phyloP scores from a whole-genome alignment of 23 red algal species.

The Gracilaria gracilis region DNA sequence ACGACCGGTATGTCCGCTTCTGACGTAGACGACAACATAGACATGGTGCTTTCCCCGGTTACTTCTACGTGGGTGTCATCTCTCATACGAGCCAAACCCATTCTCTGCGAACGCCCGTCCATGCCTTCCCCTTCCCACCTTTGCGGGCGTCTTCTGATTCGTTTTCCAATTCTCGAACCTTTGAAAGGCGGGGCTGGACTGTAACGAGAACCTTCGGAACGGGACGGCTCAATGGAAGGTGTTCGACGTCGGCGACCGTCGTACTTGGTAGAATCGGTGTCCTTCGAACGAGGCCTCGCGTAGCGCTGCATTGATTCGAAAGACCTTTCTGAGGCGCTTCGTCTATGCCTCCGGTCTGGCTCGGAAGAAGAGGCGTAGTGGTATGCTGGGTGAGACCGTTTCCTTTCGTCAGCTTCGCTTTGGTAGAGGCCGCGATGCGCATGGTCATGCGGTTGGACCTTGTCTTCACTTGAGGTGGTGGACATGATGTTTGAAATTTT shows the following conservation, averaged over 20 bases:
- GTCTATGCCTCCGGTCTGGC: conserved; percentile 3
- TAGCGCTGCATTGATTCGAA: conserved; percentile 30
- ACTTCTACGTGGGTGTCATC: neutral
- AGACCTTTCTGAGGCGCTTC: conserved; percentile 14
- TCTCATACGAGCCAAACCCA: conserved; percentile 15
- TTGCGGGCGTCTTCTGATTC: conserved; percentile 63
- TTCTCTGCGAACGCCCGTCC: conserved; percentile 7
- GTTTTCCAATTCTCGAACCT: conserved; percentile 50
- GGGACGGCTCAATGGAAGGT: conserved; percentile 24
- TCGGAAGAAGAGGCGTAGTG: conserved; percentile 18
- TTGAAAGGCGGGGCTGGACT: conserved; percentile 8
- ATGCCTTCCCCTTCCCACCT: conserved; percentile 58
- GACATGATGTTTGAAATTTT: conserved; percentile 44
- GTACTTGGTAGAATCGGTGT: conserved; percentile 5
- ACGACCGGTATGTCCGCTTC: conserved; percentile 25
- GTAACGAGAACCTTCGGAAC: conserved; percentile 18
- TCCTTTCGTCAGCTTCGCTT: neutral
- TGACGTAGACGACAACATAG: conserved; percentile 38
- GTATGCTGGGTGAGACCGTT: conserved; percentile 2
- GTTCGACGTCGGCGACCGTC: conserved; percentile 2
- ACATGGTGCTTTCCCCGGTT: conserved; percentile 48
- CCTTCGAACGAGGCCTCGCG: neutral
- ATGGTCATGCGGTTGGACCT: conserved; percentile 22
- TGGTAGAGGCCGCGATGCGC: neutral
- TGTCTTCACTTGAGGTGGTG: conserved; percentile 32